Conservation (phyloP, 2,329 filamentous ascomycete species). For the Ascochyta pisi region DNA sequence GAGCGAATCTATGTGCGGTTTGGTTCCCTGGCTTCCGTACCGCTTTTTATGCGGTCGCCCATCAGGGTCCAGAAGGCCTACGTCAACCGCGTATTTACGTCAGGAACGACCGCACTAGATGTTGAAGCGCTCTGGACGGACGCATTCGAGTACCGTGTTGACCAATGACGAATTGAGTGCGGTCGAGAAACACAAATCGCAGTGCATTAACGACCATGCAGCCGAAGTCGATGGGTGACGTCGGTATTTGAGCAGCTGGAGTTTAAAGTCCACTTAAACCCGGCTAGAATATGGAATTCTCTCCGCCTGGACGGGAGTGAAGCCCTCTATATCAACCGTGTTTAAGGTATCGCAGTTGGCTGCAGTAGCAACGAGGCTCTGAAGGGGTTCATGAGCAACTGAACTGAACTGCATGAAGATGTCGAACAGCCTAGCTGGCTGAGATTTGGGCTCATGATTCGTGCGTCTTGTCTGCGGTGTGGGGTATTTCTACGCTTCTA, state of each 20-base stretch:
- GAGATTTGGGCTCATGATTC: background rate
- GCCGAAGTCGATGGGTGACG: conserved; percentile 1
- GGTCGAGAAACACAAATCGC: background rate
- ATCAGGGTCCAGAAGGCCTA: conserved; percentile 5
- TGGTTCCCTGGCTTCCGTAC: background rate
- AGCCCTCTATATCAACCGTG: background rate
- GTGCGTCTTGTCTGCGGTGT: background rate
- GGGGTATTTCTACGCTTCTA: background rate
- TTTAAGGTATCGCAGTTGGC: background rate
- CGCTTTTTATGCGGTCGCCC: conserved; percentile 6
- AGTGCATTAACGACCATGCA: background rate
- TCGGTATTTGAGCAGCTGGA: background rate
- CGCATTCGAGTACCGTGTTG: background rate
- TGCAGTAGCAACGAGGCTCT: background rate
- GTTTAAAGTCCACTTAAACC: background rate
- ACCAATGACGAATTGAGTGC: background rate
- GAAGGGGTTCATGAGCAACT: background rate
- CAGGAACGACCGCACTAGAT: background rate
- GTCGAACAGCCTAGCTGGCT: background rate
- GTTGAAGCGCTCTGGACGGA: background rate
- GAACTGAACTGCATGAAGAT: background rate
- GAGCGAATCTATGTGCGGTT: background rate
- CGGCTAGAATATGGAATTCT: background rate
- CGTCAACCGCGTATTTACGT: conserved; percentile 6
- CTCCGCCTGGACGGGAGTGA: background rate